Conservation (phyloP, 2,329 filamentous ascomycete genomes). For the Tolypocladium paradoxum region DNA sequence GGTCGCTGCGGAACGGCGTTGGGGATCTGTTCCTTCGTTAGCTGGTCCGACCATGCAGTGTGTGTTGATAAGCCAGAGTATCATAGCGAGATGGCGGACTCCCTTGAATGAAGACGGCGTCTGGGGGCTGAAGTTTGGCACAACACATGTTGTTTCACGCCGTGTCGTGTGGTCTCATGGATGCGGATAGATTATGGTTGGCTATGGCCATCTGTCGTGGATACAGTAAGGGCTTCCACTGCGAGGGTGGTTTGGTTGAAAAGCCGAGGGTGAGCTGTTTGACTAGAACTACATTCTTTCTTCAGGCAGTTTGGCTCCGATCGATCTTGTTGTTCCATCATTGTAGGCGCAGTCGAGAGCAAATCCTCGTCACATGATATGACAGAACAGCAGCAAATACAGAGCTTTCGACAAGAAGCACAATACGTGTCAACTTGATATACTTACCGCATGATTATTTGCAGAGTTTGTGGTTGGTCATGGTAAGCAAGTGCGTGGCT, state of each 20-base stretch:
- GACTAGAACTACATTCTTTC: not conserved
- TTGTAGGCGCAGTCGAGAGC: not conserved
- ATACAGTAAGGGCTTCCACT: not conserved
- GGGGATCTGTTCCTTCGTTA: constrained; percentile 51
- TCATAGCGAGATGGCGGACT: not conserved
- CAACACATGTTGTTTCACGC: not conserved
- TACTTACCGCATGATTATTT: no score
- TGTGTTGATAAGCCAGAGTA: not conserved
- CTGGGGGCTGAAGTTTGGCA: not conserved
- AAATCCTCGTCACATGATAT: not conserved
- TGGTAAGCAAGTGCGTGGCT: no score
- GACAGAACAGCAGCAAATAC: not conserved
- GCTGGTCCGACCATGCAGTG: constrained; percentile 3
- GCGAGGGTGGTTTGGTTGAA: not conserved
- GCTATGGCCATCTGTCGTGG: not conserved
- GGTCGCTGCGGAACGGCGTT: constrained; percentile 46
- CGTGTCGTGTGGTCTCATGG: not conserved
- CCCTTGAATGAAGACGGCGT: constrained; percentile 1
- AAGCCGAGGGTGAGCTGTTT: not conserved
- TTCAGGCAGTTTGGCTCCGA: not conserved
- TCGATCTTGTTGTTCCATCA: not conserved
- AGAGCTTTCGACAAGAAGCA: not conserved
- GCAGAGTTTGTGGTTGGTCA: not conserved
- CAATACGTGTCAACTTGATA: not conserved
- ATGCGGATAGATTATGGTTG: not conserved